Base-by-base conservation (phyloP, 1,284 basidiomycete species). In the Ceratobasidium sp. region DNA sequence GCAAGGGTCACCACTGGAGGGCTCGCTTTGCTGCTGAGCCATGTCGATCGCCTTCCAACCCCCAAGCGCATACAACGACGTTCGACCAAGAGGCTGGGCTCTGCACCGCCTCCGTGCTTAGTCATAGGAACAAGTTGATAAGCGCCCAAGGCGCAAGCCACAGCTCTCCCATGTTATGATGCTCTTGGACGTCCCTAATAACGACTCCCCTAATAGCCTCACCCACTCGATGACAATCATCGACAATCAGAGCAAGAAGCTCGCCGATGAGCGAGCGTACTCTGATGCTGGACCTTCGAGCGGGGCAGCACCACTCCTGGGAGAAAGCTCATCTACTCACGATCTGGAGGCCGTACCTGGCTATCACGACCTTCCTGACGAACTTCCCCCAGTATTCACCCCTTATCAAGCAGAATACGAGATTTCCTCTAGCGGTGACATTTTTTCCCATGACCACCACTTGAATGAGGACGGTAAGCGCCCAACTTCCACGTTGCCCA, bases 361-460 rank as follows among this genome's bases (percentile, higher is more conserved):
- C 5, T 68, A 68, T 24, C 48, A 56, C 7, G 62, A 65, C 19
- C 43, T 69, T 37, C 37, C 51, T 27, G 54, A 56, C 9, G 84
- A 84, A 19, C 86, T 85, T 6, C 88, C 90, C 0, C 90, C 90
- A 3, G 82, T 81, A 2, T 92, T 92, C 77, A 79, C 87, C 2
- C 86, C 85, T 0, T 92, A 92, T 78, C 81, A 87, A 9, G 89
- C 91, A 31, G 86, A 89, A 74, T 87, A 84, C 81, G 88, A 87
- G 76, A 81, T 85, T 43, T 83, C 83, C 0, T 83, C 81, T n/a
- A 76, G 82, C 51, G 86, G 87, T 1, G 81, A 88, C 59, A 83
- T 91, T 72, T 82, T 92, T 74, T 90, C 90, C 24, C 91, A 92
- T 81, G 90, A 92, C 79, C 83, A 81, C 14, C 91, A 92, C 80